Evolutionary conservation across 495 filamentous ascomycete genomes (phyloP), one percentile per base, ranked within the genome.

Genomic region (Lindgomyces ingoldianus): DNA sequence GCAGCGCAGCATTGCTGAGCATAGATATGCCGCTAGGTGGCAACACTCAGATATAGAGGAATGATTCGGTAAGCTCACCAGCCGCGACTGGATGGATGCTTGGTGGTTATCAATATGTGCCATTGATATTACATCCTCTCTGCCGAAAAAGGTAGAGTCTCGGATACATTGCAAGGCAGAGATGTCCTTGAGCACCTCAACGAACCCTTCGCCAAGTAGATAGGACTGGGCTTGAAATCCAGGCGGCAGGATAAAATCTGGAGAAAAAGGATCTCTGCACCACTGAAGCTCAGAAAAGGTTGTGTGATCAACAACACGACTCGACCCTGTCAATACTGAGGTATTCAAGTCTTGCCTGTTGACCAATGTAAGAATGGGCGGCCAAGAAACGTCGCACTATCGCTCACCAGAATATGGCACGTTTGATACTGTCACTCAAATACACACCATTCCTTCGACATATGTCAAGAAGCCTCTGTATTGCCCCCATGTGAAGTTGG

Each of bases 381-480:
- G 18, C 49, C 26, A n/a, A 30, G 49, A 52, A 30, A 11, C 1
- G n/a, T 16, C 30, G 26, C 26, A 42, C 45, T 46, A 4, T 62
- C 12, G 27, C 74, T 64, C 25, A 78, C 76, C 76, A 78, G 57
- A 78, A 78, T 21, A 78, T 74, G 47, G 76, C 76, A 47, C 76
- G 74, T 50, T 78, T 76, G 47, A 78, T 78, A 2, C 74, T 73
- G 33, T 70, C 70, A 36, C 60, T 75, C 3, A 78, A 48, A 67
- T 72, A 70, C 1, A 75, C 49, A 42, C 67, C 64, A 27, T 71
- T 55, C 42, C 26, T 62, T 54, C 57, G 67, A 54, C 74, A 74
- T 19, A 73, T 25, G 22, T 64, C 39, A 29, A 78, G 72, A 25
- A 78, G 70, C 45, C 72, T 68, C 3, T 67, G 57, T 55, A 78